phyloP scores from a whole-genome alignment of 129 eudicot species.

The Ambrosia artemisiifolia region DNA sequence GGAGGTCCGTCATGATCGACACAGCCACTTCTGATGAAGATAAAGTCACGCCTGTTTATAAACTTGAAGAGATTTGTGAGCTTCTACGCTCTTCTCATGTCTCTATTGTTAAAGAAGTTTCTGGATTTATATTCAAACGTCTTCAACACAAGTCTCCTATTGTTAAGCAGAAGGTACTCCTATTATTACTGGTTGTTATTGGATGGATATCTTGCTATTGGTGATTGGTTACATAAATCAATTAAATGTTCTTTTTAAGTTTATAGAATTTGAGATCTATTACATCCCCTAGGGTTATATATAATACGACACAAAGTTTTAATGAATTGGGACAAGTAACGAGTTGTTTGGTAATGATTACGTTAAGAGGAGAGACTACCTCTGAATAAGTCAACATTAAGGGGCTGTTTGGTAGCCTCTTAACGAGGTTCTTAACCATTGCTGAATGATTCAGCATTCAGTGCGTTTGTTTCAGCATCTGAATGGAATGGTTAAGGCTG shows the following conservation, averaged over 20 bases:
- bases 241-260: neutral
- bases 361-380: too few relatives aligned
- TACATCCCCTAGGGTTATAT: neutral
- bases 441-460: too few relatives aligned
- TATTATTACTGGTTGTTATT: neutral
- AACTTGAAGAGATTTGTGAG: slow-evolving; percentile 89
- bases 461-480: too few relatives aligned
- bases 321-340: neutral
- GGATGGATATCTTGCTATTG: too few relatives aligned
- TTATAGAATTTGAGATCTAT: neutral
- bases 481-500: too few relatives aligned
- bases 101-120: slow-evolving; percentile 70
- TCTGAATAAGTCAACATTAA: too few relatives aligned
- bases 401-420: too few relatives aligned
- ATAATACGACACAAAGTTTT: neutral
- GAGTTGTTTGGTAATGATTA: too few relatives aligned
- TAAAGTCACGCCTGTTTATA: slow-evolving; percentile 91
- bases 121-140: slow-evolving; percentile 71
- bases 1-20: slow-evolving; percentile 89
- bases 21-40: slow-evolving; percentile 89
- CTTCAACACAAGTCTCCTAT: slow-evolving; percentile 89
- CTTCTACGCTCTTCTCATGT: slow-evolving; percentile 78
- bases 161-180: slow-evolving; percentile 77
- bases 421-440: too few relatives aligned
- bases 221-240: too few relatives aligned